Percentiles rank a stretch among this genome's conserved stretches.
Evolutionary conservation across 2,329 filamentous ascomycete genomes (phyloP).

Genomic region (Penicillium capsulatum): DNA sequence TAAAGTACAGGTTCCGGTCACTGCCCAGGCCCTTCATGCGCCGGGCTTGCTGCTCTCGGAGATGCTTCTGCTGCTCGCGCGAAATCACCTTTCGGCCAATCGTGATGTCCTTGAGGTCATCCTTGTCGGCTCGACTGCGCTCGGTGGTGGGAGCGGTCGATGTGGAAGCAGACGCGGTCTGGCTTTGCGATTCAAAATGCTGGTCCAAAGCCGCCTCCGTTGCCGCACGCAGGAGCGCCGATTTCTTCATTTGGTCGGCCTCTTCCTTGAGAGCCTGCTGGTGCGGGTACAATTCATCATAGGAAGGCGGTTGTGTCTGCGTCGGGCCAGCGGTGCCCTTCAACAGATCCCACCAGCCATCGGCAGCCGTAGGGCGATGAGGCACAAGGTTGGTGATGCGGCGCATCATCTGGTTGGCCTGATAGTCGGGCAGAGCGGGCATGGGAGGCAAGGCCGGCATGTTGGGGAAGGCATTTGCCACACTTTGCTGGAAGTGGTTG

Average conservation of each 20-base stretch:
- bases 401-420: conserved; percentile 67
- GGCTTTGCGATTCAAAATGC: conserved; percentile 40
- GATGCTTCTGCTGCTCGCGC: conserved; percentile 45
- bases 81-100: conserved; percentile 44
- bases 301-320: conserved; percentile 63
- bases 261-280: conserved; percentile 35
- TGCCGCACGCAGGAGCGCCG: conserved; percentile 41
- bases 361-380: conserved; percentile 53
- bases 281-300: conserved; percentile 70
- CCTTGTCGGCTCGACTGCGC: conserved; percentile 25
- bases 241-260: conserved; percentile 40
- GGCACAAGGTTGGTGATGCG: conserved; percentile 69
- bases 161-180: conserved; percentile 18
- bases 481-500: conserved; percentile 69
- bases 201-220: conserved; percentile 44
- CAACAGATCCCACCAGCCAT: conserved; percentile 65
- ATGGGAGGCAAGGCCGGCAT: conserved; percentile 57
- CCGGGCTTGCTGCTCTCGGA: conserved; percentile 45
- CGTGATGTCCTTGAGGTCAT: conserved; percentile 40
- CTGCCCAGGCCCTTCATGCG: conserved; percentile 48
- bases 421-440: conserved; percentile 65
- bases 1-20: conserved; percentile 51
- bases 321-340: conserved; percentile 47
- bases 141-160: conserved; percentile 10
- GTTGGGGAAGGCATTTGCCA: conserved; percentile 64